Percentiles rank a stretch among this genome's conserved stretches.
These are phyloP conservation scores for Cryptococcus wingfieldii DNA, from an alignment of 1,284 basidiomycete species.

Conservation along the genomic window DNA sequence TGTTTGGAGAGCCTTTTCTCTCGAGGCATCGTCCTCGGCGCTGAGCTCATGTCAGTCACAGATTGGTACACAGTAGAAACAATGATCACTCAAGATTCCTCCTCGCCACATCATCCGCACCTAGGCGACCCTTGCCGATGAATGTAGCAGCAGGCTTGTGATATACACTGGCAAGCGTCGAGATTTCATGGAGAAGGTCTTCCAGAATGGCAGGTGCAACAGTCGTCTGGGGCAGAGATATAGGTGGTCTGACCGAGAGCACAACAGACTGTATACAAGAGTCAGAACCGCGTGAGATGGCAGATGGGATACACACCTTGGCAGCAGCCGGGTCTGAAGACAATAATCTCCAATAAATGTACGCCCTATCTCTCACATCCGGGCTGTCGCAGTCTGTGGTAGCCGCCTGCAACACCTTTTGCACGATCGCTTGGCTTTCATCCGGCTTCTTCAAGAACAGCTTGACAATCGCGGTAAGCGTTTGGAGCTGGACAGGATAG, in stretches of 20 bases:
- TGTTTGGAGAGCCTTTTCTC: constrained; percentile 78
- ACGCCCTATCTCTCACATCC: constrained; percentile 88
- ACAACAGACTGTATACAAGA: constrained; percentile 67
- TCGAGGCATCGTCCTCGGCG: constrained; percentile 60
- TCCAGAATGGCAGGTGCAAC: constrained; percentile 87
- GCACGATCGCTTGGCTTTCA: constrained; percentile 82
- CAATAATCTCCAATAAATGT: constrained; percentile 92
- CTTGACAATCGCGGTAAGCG: constrained; percentile 93
- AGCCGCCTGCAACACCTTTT: constrained; percentile 93
- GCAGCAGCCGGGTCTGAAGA: constrained; percentile 91
- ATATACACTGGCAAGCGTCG: constrained; percentile 84
- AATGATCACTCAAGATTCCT: constrained; percentile 61
- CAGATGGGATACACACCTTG: constrained; percentile 58
- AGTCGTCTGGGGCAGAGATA: constrained; percentile 83
- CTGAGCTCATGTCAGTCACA: constrained; percentile 30
- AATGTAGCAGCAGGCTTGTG: constrained; percentile 94
- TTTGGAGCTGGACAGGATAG: constrained; percentile 75
- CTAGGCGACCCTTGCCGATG: constrained; percentile 75
- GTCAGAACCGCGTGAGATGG: background rate
- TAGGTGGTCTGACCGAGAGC: constrained; percentile 84
- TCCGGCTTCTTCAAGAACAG: constrained; percentile 94
- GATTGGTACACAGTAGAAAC: constrained; percentile 1
- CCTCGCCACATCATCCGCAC: constrained; percentile 74
- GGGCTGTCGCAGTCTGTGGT: constrained; percentile 98
- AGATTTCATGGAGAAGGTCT: constrained; percentile 84